Base-by-base conservation (phyloP, 768 basidiomycete species). In the Ramaria sp. region DNA sequence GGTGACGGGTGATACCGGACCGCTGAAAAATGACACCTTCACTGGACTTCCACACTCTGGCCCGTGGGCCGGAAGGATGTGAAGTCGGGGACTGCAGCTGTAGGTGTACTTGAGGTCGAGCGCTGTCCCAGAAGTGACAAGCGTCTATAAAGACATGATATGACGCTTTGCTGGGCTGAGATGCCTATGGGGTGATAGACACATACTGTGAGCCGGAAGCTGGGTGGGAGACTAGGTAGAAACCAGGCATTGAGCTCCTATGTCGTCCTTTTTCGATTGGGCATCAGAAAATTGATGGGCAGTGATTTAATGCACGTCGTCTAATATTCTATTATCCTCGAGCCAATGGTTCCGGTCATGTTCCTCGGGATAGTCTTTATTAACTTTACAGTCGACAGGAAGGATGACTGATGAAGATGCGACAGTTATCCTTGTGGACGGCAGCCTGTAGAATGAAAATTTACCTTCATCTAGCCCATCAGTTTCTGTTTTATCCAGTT, bases 381-480 rank as follows among this genome's bases (percentile, higher is more conserved):
- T 30, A 24, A 22, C 8, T 47, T 28, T 30, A 25, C 25, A 47
- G 28, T 47, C 45, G 10, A 30, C 22, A 16, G 45, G 45, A 18
- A 47, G 45, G 1, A 47, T 30, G 16, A 47, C 45, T 47, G 15
- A 16, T 25, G 15, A 30, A 15, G 9, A n/a, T 24, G 22, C 27
- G 3, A 45, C 22, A 42, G 41, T 24, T 5, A n/a, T 42, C 16
- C 5, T 42, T 7, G 20, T 7, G 16, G 18, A 45, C 27, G 8
- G 10, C 9, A 13, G 25, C 27, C 12, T 22, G 22, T 13, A 47
- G 25, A 25, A 24, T 15, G 45, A 2, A 6, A 15, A 27, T 24
- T 9, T 1, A 48, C 53, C 44, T 48, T 55, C 53, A 30, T 55
- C 53, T n/a, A 27, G 34, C 13, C 53, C 53, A 36, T 55, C 53